Evolutionary conservation across 148 eudicot genomes (phyloP).

Genomic region (Diospyros lotus): DNA sequence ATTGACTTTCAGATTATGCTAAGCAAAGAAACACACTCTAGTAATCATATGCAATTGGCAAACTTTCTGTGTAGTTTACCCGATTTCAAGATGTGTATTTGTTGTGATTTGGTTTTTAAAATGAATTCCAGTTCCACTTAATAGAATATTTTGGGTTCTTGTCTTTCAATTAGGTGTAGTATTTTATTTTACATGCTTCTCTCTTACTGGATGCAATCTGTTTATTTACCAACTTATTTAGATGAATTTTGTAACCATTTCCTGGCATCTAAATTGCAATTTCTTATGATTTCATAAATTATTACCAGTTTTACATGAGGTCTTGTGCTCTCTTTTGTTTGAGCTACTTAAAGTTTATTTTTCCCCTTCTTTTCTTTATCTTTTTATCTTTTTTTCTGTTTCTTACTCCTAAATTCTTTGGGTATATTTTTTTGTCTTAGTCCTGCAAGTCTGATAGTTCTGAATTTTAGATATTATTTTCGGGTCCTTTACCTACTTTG

Average conservation of each 20-base stretch:
- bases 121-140: neutral
- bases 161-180: neutral
- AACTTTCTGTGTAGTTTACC: neutral
- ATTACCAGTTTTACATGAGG: neutral
- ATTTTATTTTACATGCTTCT: neutral
- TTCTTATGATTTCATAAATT: neutral
- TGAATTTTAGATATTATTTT: neutral
- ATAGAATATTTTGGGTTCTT: neutral
- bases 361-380: too few relatives aligned
- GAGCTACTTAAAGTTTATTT: neutral
- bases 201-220: neutral
- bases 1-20: neutral
- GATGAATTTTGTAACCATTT: neutral
- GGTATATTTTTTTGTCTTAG: neutral
- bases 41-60: neutral
- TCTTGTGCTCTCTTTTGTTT: neutral
- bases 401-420: neutral
- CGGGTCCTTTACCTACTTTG: neutral
- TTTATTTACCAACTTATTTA: neutral
- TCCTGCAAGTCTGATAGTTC: neutral
- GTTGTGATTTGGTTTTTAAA: neutral
- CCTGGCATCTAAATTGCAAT: neutral
- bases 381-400: neutral
- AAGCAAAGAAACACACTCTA: neutral
- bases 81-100: neutral